These are phyloP conservation scores for Suillus alpinus DNA, from an alignment of 768 basidiomycete species.

Conservation along the genomic window DNA sequence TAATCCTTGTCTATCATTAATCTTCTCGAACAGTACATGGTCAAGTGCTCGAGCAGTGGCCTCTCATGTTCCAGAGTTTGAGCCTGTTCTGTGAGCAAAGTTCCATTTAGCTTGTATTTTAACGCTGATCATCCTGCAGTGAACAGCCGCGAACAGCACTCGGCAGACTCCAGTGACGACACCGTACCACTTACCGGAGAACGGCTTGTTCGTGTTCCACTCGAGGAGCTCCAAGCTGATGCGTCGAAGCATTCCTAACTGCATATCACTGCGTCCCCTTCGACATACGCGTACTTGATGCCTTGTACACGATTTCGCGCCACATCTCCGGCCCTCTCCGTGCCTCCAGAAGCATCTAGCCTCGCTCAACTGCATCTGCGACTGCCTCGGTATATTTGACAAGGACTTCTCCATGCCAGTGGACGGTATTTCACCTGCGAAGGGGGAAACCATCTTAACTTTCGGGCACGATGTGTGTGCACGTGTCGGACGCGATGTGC, in stretches of 20 bases:
- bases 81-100: constrained; percentile 53
- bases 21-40: neutral
- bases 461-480: neutral
- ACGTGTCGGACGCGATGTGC: neutral
- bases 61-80: constrained; percentile 42
- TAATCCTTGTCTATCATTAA: constrained; percentile 2
- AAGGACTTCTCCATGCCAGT: neutral
- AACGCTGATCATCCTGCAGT: constrained; percentile 34
- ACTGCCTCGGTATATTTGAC: neutral
- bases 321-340: neutral
- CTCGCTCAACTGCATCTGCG: neutral
- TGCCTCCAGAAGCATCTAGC: neutral
- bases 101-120: neutral
- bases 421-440: neutral
- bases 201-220: constrained; percentile 69
- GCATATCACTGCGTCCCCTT: neutral
- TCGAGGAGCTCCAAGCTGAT: constrained; percentile 56
- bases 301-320: too few relatives aligned
- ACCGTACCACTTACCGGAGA: constrained; percentile 38
- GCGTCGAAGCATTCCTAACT: constrained; percentile 12
- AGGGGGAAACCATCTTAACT: neutral
- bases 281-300: neutral
- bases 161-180: constrained; percentile 17
- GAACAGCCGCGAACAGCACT: constrained; percentile 40
- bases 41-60: neutral